A percentile compares a stretch with the other conserved stretches of the same genome.
phyloP scores from a whole-genome alignment of 768 basidiomycete species.

The Leccinum imitatum region DNA sequence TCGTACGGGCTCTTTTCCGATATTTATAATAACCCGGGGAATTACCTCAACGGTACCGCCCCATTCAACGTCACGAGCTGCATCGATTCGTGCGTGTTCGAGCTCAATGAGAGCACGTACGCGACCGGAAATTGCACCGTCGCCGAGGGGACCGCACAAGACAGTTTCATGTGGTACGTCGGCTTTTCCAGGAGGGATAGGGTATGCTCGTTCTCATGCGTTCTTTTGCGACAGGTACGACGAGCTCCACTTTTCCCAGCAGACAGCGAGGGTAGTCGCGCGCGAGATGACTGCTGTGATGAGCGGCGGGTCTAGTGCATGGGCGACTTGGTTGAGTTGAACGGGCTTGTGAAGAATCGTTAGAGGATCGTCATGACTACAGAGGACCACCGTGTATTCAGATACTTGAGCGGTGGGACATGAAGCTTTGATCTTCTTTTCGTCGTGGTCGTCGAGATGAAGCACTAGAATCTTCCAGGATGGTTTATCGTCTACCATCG shows the following conservation, averaged over 20 bases:
- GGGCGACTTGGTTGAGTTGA: slow-evolving; percentile 53
- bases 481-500: too few relatives aligned
- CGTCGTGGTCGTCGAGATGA: neutral
- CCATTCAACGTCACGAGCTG: slow-evolving; percentile 58
- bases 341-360: neutral
- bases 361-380: neutral
- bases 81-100: slow-evolving; percentile 47
- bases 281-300: slow-evolving; percentile 49
- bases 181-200: neutral
- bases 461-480: too few relatives aligned
- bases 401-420: neutral
- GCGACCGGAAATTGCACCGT: slow-evolving; percentile 34
- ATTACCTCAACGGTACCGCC: slow-evolving; percentile 63
- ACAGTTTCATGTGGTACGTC: slow-evolving; percentile 62
- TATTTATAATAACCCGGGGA: slow-evolving; percentile 49
- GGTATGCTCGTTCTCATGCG: neutral
- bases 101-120: slow-evolving; percentile 23
- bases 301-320: slow-evolving; percentile 41
- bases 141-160: slow-evolving; percentile 38
- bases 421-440: neutral
- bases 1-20: slow-evolving; percentile 60
- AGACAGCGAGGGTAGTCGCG: slow-evolving; percentile 53
- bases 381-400: neutral
- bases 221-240: slow-evolving; percentile 31
- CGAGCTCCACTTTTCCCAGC: slow-evolving; percentile 62